Conservation (phyloP, 2,329 filamentous ascomycete species). For the Aspergillus hiratsukae region DNA sequence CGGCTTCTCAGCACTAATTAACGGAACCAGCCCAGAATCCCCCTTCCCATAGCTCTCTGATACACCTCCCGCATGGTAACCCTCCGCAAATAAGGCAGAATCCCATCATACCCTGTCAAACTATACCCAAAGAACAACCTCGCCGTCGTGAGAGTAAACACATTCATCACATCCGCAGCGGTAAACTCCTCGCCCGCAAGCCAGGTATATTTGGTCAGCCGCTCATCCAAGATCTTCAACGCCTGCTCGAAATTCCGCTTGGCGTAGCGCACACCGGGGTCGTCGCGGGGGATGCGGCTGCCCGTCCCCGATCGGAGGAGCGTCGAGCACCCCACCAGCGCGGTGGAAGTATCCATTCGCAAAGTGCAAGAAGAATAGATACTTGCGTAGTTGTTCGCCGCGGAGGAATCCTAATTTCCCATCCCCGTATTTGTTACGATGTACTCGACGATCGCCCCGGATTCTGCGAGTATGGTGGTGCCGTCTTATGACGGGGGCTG, state of each 20-base stretch:
- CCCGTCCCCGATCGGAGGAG: constrained; percentile 18
- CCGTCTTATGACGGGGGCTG: constrained; percentile 60
- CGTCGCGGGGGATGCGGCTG: constrained; percentile 22
- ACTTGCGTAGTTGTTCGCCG: constrained; percentile 52
- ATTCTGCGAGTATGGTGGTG: constrained; percentile 54
- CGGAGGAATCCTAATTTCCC: constrained; percentile 47
- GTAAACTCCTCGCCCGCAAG: constrained; percentile 60
- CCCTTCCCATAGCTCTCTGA: constrained; percentile 45
- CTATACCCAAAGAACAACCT: constrained; percentile 48
- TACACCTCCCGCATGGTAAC: constrained; percentile 46
- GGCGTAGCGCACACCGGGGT: constrained; percentile 26
- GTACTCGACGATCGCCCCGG: constrained; percentile 58
- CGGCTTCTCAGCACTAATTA: too few relatives aligned
- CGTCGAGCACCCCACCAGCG: constrained; percentile 37
- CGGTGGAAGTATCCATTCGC: constrained; percentile 45
- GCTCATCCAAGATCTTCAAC: constrained; percentile 47
- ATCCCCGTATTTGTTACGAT: constrained; percentile 52
- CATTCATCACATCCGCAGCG: constrained; percentile 61
- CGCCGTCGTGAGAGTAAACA: constrained; percentile 59
- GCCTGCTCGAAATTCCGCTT: constrained; percentile 33
- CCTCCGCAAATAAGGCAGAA: constrained; percentile 46
- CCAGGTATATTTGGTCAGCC: constrained; percentile 48
- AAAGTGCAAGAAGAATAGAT: constrained; percentile 63
- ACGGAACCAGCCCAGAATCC: constrained; percentile 42
- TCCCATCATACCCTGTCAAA: constrained; percentile 39